Evolutionary conservation across 257 asterid species (phyloP).

Genomic region (Capsicum rhomboideum): DNA sequence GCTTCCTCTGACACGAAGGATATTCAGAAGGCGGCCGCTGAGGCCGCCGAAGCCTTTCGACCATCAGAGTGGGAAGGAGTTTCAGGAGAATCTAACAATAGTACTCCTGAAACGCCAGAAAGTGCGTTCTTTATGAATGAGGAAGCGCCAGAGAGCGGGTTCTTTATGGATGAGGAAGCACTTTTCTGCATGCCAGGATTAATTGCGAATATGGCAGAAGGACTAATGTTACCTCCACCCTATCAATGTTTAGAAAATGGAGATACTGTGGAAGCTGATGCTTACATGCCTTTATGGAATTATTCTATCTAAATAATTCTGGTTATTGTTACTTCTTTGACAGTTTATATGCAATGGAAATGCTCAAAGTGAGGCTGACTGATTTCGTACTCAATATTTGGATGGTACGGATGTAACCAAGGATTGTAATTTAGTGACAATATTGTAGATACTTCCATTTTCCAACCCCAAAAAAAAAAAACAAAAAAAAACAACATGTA

Average conservation of each 20-base stretch:
- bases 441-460: not conserved
- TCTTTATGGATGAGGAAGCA: slow-evolving; percentile 39
- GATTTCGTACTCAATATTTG: not conserved
- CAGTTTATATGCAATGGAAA: no score
- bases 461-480: no score
- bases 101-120: not conserved
- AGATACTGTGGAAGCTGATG: slow-evolving; percentile 7
- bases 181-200: slow-evolving; percentile 34
- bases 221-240: slow-evolving; percentile 57
- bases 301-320: slow-evolving; percentile 14
- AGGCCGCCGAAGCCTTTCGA: slow-evolving; percentile 42
- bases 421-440: not conserved
- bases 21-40: slow-evolving; percentile 45
- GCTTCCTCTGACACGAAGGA: slow-evolving; percentile 36
- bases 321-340: no score
- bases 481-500: no score
- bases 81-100: not conserved
- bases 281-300: slow-evolving; percentile 43
- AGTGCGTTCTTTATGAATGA: not conserved
- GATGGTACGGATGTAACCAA: not conserved
- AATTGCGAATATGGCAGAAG: slow-evolving; percentile 41
- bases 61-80: not conserved
- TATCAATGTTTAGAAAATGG: not conserved
- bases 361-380: no score
- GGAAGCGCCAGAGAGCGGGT: not conserved